These are phyloP conservation scores for Sclerotinia glacialis DNA, from an alignment of 2,329 filamentous ascomycete genomes.

Conservation along the genomic window DNA sequence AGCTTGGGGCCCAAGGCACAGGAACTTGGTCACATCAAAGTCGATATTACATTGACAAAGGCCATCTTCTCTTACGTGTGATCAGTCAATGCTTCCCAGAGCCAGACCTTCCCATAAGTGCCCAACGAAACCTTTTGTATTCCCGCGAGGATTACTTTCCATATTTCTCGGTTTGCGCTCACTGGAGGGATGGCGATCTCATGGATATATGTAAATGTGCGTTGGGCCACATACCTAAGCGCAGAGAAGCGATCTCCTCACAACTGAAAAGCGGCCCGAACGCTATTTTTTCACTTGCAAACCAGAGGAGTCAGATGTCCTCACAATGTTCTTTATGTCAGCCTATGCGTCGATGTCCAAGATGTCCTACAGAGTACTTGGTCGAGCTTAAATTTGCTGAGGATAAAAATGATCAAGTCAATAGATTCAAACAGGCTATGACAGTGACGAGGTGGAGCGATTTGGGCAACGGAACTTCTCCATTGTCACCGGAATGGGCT, in stretches of 20 bases:
- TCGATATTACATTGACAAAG: conserved; percentile 52
- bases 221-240: conserved; percentile 53
- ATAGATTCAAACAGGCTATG: conserved; percentile 57
- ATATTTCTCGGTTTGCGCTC: conserved; percentile 60
- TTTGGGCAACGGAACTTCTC: conserved; percentile 53
- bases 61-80: conserved; percentile 57
- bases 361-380: conserved; percentile 61
- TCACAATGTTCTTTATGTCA: conserved; percentile 53
- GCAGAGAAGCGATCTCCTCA: conserved; percentile 40
- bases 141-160: conserved; percentile 59
- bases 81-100: conserved; percentile 53
- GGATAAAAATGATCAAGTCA: conserved; percentile 46
- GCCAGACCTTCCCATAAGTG: conserved; percentile 50
- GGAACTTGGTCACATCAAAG: conserved; percentile 53
- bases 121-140: conserved; percentile 55
- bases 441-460: conserved; percentile 62
- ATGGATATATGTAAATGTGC: conserved; percentile 61
- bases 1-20: conserved; percentile 38
- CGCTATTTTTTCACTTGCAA: conserved; percentile 22
- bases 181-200: conserved; percentile 60
- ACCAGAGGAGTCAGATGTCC: conserved; percentile 45
- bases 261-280: conserved; percentile 37
- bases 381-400: conserved; percentile 59
- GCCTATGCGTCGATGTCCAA: conserved; percentile 58
- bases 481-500: conserved; percentile 53